Evolutionary conservation across 2,329 filamentous ascomycete genomes (phyloP), one percentile per base, ranked within the genome.

Genomic region (Paraconiothyrium sp.): DNA sequence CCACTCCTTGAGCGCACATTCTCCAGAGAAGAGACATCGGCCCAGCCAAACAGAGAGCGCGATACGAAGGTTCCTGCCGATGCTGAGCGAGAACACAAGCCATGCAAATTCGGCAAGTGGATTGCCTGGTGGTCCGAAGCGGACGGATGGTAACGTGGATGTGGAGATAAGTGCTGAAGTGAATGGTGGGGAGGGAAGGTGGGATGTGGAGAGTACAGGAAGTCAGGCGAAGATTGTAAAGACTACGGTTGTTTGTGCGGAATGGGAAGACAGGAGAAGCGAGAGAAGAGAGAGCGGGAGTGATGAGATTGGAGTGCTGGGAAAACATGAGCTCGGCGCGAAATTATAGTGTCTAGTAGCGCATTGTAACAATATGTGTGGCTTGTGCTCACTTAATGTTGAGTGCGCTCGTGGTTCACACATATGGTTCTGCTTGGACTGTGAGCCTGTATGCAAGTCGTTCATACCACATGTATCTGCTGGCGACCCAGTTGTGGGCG

Each of bases 221-320:
- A 76, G 71, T 48, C 69, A 73, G 54, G 70, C 74, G 2, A 76
- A 75, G 61, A 78, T 78, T 34, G 54, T 78, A 61, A 78, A 76
- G 61, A 78, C 75, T 4, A 78, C 74, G 4, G 74, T 75, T 11
- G 69, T 78, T 3, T 75, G 71, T 64, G 70, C 75, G 5, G 72
- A 74, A 47, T 78, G 74, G 74, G 73, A 76, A 47, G 74, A 77
- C 22, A 46, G 54, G 66, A 67, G 6, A 7, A 67, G 64, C 47
- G 61, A 41, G 50, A 54, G 48, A 37, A 51, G 68, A 68, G 44
- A 51, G 61, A 32, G 68, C 69, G 44, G 60, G 41, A 32, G 58
- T 30, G 71, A 76, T 51, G 69, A 68, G 20, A 76, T 75, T 55
- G 68, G 63, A 32, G 62, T 72, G 9, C 3, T 69, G 46, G 64